phyloP scores from a whole-genome alignment of 2,329 filamentous ascomycete species.

The Neonectria magnoliae region DNA sequence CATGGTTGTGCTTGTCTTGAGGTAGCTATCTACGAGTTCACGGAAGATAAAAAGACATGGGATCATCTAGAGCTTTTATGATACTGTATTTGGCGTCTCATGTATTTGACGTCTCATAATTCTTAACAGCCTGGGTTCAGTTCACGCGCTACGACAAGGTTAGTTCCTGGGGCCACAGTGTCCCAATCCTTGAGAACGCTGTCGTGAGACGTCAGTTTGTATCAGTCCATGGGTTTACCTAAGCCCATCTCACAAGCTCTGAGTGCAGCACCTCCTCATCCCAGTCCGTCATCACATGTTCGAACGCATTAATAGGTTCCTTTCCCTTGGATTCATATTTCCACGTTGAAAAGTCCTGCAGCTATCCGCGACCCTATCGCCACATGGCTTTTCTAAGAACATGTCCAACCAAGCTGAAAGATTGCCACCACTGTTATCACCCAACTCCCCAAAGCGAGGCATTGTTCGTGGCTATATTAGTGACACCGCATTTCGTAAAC shows the following conservation, averaged over 20 bases:
- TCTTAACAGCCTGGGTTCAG: not conserved
- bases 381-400: not conserved
- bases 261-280: not conserved
- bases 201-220: not conserved
- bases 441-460: too few species aligned
- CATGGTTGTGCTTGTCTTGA: slow-evolving; percentile 3
- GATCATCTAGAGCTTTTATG: not conserved
- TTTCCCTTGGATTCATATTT: not conserved
- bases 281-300: not conserved
- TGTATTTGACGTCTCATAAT: not conserved
- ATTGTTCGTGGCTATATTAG: too few species aligned
- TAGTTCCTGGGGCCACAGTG: not conserved
- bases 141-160: not conserved
- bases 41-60: slow-evolving; percentile 19
- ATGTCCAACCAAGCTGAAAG: not conserved
- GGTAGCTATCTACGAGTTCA: slow-evolving; percentile 19
- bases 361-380: too few species aligned
- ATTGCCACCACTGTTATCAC: too few species aligned
- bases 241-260: too few species aligned
- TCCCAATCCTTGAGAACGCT: not conserved
- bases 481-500: too few species aligned
- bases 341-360: not conserved
- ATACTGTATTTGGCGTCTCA: not conserved
- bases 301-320: not conserved
- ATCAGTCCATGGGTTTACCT: not conserved